phyloP scores from a whole-genome alignment of 208 protist genomes.

The Crithidia expoeki region DNA sequence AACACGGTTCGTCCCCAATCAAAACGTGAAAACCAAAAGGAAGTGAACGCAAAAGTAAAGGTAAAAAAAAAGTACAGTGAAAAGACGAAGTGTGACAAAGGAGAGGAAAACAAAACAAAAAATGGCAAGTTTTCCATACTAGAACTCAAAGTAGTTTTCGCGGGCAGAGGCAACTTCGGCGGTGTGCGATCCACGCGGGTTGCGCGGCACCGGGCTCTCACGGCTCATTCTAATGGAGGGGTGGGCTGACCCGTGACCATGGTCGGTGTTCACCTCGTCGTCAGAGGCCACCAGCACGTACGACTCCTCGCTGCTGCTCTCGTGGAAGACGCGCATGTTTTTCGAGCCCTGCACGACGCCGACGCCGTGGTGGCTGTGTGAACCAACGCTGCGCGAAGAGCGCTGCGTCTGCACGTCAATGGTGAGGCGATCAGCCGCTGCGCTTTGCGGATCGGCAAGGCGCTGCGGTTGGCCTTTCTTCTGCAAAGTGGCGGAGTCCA shows the following conservation, averaged over 20 bases:
- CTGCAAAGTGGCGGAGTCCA: conserved; percentile 36
- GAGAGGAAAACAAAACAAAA: conserved; percentile 1
- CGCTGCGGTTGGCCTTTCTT: conserved; percentile 45
- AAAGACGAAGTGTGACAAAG: not conserved
- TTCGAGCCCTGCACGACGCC: conserved; percentile 5
- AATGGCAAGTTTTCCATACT: not conserved
- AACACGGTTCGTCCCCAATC: not conserved
- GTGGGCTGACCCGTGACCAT: conserved; percentile 15
- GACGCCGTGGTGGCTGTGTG: conserved; percentile 20
- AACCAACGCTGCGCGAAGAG: conserved; percentile 5
- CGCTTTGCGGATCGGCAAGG: conserved; percentile 21
- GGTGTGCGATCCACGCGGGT: conserved; percentile 19
- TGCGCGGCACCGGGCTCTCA: conserved; percentile 29
- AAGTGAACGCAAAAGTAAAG: not conserved
- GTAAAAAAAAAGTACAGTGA: conserved; percentile 13
- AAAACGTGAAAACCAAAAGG: not conserved
- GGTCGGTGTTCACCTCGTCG: conserved; percentile 13
- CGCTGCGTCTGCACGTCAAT: conserved; percentile 23
- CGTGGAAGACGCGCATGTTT: conserved; percentile 12
- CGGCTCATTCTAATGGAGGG: conserved; percentile 13
- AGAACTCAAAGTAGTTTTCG: conserved; percentile 31
- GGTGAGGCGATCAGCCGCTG: conserved; percentile 7
- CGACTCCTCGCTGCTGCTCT: conserved; percentile 38
- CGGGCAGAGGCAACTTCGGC: conserved; percentile 18
- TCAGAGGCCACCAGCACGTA: conserved; percentile 35